These are phyloP conservation scores for Coemansia sp. DNA, from an alignment of 192 early-diverging fungal genomes.

Conservation along the genomic window DNA sequence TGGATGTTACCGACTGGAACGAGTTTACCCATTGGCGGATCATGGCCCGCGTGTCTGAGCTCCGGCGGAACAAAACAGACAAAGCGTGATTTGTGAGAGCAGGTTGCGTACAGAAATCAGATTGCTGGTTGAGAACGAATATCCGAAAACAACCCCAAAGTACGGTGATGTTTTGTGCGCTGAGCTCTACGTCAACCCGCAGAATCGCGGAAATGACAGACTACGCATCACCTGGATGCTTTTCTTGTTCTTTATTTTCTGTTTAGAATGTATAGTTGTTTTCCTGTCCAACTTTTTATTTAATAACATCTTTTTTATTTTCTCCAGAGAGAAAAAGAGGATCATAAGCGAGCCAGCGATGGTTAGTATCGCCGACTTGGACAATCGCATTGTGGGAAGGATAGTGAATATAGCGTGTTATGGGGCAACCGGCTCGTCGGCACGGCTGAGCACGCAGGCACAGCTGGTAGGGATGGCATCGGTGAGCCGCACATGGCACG, in stretches of 20 bases:
- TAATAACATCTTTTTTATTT: neutral
- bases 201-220: too few species aligned
- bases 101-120: neutral
- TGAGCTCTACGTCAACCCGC: too few species aligned
- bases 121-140: neutral
- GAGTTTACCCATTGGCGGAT: slow-evolving; percentile 9
- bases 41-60: neutral
- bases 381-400: slow-evolving; percentile 17
- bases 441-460: neutral
- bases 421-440: neutral
- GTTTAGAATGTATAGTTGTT: neutral
- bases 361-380: slow-evolving; percentile 1
- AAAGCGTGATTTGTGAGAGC: neutral
- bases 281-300: neutral
- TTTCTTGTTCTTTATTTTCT: too few species aligned
- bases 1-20: slow-evolving; percentile 23
- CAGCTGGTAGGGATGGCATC: slow-evolving; percentile 1
- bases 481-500: slow-evolving; percentile 3
- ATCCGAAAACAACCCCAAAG: neutral
- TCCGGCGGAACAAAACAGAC: too few species aligned
- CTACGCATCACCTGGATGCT: too few species aligned
- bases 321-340: neutral
- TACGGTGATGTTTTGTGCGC: too few species aligned
- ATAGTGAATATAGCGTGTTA: slow-evolving; percentile 3
- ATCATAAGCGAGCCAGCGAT: neutral